These are phyloP conservation scores for Colletotrichum echinochloae DNA, from an alignment of 2,329 filamentous ascomycete genomes.

Conservation along the genomic window DNA sequence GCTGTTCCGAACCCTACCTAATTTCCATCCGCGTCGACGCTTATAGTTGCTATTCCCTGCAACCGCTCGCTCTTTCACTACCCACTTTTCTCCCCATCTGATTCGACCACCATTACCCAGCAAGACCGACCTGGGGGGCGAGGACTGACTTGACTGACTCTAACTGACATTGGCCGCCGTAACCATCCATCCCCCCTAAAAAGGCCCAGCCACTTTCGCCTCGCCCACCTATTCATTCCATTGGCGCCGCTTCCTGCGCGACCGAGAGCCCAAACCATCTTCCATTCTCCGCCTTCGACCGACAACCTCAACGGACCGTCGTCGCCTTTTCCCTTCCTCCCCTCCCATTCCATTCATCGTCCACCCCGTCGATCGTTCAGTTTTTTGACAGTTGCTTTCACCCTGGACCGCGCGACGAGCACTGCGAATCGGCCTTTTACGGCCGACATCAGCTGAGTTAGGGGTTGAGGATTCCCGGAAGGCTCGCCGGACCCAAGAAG, in stretches of 20 bases:
- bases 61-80: constrained; percentile 25
- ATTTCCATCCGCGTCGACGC: constrained; percentile 21
- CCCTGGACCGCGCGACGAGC: constrained; percentile 38
- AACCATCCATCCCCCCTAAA: constrained; percentile 14
- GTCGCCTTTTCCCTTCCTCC: constrained; percentile 17
- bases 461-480: constrained; percentile 45
- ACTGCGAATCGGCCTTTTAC: constrained; percentile 43
- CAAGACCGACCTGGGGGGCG: constrained; percentile 3
- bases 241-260: constrained; percentile 41
- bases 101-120: constrained; percentile 29
- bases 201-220: constrained; percentile 37
- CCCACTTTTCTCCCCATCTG: constrained; percentile 35
- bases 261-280: constrained; percentile 41
- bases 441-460: constrained; percentile 46
- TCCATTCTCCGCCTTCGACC: constrained; percentile 40
- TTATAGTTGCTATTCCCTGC: constrained; percentile 30
- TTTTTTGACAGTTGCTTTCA: constrained; percentile 25
- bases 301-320: constrained; percentile 34
- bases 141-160: constrained; percentile 11
- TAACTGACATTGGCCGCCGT: constrained; percentile 14
- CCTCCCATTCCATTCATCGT: constrained; percentile 37
- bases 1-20: constrained; percentile 33
- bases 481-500: constrained; percentile 39
- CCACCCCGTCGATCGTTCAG: constrained; percentile 31
- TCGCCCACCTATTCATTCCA: constrained; percentile 38